Evolutionary conservation across 805 yeast species (phyloP), one percentile per base, ranked within the genome.

Genomic region (Candida palmyrensis): DNA sequence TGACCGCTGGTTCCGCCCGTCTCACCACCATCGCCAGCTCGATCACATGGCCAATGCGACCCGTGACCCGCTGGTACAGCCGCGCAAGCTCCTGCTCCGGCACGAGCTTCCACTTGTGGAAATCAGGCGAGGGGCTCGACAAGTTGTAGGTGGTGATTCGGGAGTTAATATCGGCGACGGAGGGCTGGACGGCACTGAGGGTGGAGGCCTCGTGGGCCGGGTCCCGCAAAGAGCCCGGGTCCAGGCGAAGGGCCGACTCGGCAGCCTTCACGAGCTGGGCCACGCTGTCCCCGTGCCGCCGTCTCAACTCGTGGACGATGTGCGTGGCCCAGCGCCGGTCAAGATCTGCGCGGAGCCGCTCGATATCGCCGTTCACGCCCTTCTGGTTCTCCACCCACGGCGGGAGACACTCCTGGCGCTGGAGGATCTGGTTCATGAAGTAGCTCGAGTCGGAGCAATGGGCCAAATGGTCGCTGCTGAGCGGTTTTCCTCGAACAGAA

Each of bases 331-430:
- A 75, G 18, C 57, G 57, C 2, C 46, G 34, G 25, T 62, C 69
- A 19, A 79, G 35, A 22, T 64, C 64, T 0, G 43, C 40, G 33
- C 88, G 55, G 34, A 84, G 76, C 0, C 47, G 47, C 2, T 45
- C 49, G 6, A 82, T 65, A 23, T 72, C 73, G 2, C 46, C 39
- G 27, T 71, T 71, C 78, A 89, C 63, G 79, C 94, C 19, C 75
- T 85, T 30, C 50, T 86, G 50, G 69, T 75, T 79, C 45, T 86
- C 95, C 23, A 88, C 80, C 96, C 96, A 88, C 0, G 95, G 95
- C 0, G 96, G 95, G 8, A 78, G 62, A 1, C 85, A 78, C 30
- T 85, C 88, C 53, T 88, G 96, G 27, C 75, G 71, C 40, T 71
- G 74, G 36, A 88, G 57, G 28, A 88, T 80, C 40, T 83, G 77